Evolutionary conservation across 2,329 filamentous ascomycete species (phyloP), one percentile per base, ranked within the genome.

Genomic region (Onygena corvina): DNA sequence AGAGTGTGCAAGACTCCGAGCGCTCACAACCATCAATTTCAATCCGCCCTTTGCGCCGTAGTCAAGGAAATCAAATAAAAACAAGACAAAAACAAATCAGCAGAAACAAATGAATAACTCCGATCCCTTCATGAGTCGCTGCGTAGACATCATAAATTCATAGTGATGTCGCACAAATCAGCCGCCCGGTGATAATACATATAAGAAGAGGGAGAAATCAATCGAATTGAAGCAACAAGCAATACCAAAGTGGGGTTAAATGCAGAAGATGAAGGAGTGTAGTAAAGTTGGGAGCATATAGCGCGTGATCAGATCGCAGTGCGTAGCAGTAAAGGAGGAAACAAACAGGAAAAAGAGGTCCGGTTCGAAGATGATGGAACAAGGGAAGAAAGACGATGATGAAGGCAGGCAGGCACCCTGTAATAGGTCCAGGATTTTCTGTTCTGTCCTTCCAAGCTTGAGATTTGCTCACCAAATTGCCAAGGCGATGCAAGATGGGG

Each of bases 191-290:
- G 36, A 14, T 42, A 42, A 42, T 42, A 42, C 36, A 42, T 42
- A 14, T 14, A 11, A 6, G 9, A 14, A 23, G 27, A 42, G 36
- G 21, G 20, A 27, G 27, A 14, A n/a, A 12, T 21, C 5, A 40
- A 40, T n/a, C 5, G 11, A n/a, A 42, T 16, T 14, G 25, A 38
- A 3, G 6, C 2, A 23, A 38, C 4, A 5, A 38, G 21, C 4
- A 42, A 42, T 42, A 42, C 36, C 36, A 42, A 42, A 42, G 36
- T 27, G 36, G n/a, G 11, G 36, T 42, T 42, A 42, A 42, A 42
- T 42, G 27, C 36, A 27, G 36, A 42, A 42, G 36, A 42, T 42
- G 36, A 42, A 42, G 21, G 36, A 42, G 21, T 27, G 36, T 42
- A 42, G 36, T n/a, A n/a, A n/a, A 42, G 16, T 20, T 42, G 21